Evolutionary conservation across 495 filamentous ascomycete genomes (phyloP), one percentile per base, ranked within the genome.

Genomic region (Xylaria grammica): DNA sequence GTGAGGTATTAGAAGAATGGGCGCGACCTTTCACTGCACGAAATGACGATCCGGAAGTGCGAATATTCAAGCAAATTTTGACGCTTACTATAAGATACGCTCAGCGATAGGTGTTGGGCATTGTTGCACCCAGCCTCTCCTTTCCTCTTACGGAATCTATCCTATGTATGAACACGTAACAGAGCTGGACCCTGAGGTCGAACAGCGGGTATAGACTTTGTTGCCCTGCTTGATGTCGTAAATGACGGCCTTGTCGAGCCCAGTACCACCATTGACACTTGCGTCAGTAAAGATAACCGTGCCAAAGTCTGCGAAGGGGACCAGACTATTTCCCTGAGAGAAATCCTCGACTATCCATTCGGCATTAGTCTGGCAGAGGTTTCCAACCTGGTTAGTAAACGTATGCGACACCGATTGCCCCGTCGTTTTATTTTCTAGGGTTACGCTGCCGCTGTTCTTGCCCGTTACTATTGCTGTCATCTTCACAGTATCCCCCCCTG

Each of bases 271-370:
- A 27, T 76, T 76, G 49, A 78, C 74, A 7, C 65, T 65, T 22
- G 69, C 69, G 29, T 79, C 78, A 10, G 75, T 81, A 62, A 88
- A 88, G 22, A 65, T 72, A 7, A 88, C 77, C 3, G 69, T 73
- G 42, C 79, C 79, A 67, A 87, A 88, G 69, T 87, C 74, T 17
- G 79, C 84, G 65, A 89, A 75, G 5, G 79, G 75, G 0, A 89
- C 85, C 62, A 82, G 74, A 49, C 63, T 61, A 52, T 69, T 71
- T 24, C 81, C 81, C 2, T 75, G 69, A 59, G 83, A 77, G 66
- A 85, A 89, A 60, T 89, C 86, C 77, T 89, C 87, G 29, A 89
- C 84, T 59, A 89, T 88, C 87, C 86, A 89, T 62, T 89, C 87
- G 15, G 83, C 86, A 66, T 89, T 88, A 54, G 73, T 72, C 53